Evolutionary conservation across 108 stramenopile genomes (phyloP).

Genomic region (Fistulifera pelliculosa): DNA sequence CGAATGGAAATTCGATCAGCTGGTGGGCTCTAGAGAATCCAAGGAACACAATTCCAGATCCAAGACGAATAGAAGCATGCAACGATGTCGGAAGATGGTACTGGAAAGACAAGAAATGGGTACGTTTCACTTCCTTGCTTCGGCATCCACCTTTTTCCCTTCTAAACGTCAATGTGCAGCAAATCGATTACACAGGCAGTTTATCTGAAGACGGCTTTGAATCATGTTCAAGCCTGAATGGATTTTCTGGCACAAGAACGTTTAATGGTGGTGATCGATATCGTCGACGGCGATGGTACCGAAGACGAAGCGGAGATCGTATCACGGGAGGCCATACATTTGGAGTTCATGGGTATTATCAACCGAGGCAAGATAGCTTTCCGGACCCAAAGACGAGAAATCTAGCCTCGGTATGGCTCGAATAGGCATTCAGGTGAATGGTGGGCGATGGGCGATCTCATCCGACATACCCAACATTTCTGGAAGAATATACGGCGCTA

Average conservation of each 20-base stretch:
- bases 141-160: background rate
- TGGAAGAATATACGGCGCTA: conserved; percentile 26
- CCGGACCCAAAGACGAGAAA: too few relatives aligned
- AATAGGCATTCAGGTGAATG: conserved; percentile 7
- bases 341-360: too few relatives aligned
- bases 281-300: conserved; percentile 52
- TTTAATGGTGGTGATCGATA: conserved; percentile 42
- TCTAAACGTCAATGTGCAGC: conserved; percentile 5
- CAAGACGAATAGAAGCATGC: background rate
- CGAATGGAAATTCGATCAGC: conserved; percentile 29
- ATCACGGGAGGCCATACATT: too few relatives aligned
- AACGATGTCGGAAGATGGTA: conserved; percentile 22
- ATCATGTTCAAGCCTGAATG: conserved; percentile 35
- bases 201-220: conserved; percentile 48
- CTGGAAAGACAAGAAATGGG: conserved; percentile 48
- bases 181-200: conserved; percentile 1
- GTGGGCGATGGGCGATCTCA: conserved; percentile 6
- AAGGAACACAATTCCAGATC: conserved; percentile 2
- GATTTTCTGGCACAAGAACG: conserved; percentile 30
- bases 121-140: conserved; percentile 22
- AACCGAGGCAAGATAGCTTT: too few relatives aligned
- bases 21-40: conserved; percentile 65
- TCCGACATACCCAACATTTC: conserved; percentile 1
- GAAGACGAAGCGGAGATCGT: conserved; percentile 16
- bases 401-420: background rate